phyloP scores from a whole-genome alignment of 2,329 filamentous ascomycete species.

The Colletotrichum costaricense region DNA sequence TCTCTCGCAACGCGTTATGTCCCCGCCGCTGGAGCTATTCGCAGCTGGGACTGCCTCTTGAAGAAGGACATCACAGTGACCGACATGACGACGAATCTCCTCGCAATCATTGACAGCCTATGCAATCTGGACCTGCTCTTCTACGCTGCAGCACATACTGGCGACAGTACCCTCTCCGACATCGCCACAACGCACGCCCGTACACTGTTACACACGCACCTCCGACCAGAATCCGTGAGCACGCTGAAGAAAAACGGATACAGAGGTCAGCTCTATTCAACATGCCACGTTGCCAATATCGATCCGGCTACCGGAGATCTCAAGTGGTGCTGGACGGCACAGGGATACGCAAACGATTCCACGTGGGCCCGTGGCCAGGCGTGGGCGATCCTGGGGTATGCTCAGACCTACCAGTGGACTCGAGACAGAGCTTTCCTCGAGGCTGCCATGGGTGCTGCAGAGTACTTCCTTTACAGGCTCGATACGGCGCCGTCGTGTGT shows the following conservation, averaged over 20 bases:
- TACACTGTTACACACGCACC: constrained; percentile 51
- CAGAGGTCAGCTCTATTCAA: constrained; percentile 43
- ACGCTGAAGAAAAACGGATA: constrained; percentile 28
- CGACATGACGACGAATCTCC: constrained; percentile 47
- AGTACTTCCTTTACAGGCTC: constrained; percentile 60
- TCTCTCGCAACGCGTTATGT: constrained; percentile 56
- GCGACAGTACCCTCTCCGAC: constrained; percentile 40
- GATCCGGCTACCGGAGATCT: constrained; percentile 53
- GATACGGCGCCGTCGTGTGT: constrained; percentile 46
- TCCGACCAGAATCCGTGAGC: constrained; percentile 50
- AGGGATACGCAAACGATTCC: constrained; percentile 57
- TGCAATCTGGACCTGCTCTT: constrained; percentile 52
- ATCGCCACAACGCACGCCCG: constrained; percentile 52
- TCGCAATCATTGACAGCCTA: constrained; percentile 57
- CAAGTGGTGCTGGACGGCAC: constrained; percentile 58
- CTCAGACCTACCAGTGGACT: constrained; percentile 61
- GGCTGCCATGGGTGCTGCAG: constrained; percentile 56
- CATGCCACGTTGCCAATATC: constrained; percentile 61
- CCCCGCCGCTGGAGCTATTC: constrained; percentile 55
- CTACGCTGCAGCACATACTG: constrained; percentile 47
- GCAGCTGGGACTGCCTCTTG: constrained; percentile 57
- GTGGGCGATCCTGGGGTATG: constrained; percentile 63
- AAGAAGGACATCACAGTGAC: constrained; percentile 44
- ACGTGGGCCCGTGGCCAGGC: constrained; percentile 65
- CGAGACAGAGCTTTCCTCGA: constrained; percentile 55